Base-by-base conservation (phyloP, 75 land plant genomes). In the Selaginella tamariscina region DNA sequence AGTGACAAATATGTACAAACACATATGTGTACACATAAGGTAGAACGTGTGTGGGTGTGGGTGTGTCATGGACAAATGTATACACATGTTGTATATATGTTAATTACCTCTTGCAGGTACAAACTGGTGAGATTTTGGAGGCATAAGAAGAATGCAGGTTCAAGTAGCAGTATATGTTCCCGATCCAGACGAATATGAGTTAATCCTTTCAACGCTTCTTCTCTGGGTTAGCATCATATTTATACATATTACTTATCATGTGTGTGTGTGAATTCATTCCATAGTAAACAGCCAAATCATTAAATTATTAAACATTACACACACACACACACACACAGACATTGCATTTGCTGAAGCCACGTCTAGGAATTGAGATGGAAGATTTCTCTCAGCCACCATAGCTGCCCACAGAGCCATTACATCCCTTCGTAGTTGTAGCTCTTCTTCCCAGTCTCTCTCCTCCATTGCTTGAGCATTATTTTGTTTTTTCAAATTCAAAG, bases 111-210 rank as follows among this genome's bases (percentile, higher is more conserved):
- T 31, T 70, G 71, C 39, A 57, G 33, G 57, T 70, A 70, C 24
- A 57, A 30, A 56, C 57, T 56, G 64, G 71, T 70, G 29, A 70
- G 57, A 31, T 70, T 70, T 59, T 0, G 64, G 27, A 70, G 64
- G 57, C 31, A 57, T 28, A 29, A 30, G 24, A 70, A 70, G 32
- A 70, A 24, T 0, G 64, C 63, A 59, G 71, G 71, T 32, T 70
- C 39, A 24, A 70, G 64, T 23, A 2, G 20, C 23, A 33, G 24
- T 29, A 70, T 18, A 2, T 70, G 64, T 31, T 57, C 71, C 31
- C 71, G 56, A 32, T 70, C 71, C 29, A 70, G 64, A 32, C 33
- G n/a, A 31, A 70, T 64, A 56, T 70, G 64, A 27, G 64, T 56
- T 1, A 70, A 26, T 31, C 57, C 32, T 57, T 57, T 32, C 71